Evolutionary conservation across 495 filamentous ascomycete genomes (phyloP).

Genomic region (Hypoxylon lienhwacheense): DNA sequence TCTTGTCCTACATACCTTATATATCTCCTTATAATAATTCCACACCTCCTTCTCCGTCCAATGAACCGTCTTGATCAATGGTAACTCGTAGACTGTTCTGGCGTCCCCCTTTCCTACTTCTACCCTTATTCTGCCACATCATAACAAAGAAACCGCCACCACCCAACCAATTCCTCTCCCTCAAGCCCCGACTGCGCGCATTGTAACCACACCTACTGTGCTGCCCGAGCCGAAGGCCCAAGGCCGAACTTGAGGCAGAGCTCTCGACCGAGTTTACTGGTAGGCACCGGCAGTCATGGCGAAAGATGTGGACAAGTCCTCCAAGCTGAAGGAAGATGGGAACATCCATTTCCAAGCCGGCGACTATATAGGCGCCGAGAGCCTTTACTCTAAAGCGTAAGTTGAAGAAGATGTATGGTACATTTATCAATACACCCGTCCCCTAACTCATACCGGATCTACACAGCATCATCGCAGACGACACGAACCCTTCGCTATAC

Average conservation of each 20-base stretch:
- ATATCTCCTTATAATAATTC: background rate
- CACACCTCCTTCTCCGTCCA: background rate
- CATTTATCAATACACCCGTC: background rate
- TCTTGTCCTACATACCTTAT: background rate
- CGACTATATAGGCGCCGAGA: constrained; percentile 75
- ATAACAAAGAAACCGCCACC: constrained; percentile 9
- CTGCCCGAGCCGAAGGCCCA: constrained; percentile 1
- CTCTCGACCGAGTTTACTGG: background rate
- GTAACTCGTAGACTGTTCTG: background rate
- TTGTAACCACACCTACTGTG: background rate
- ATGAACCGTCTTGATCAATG: background rate
- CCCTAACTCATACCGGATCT: constrained; percentile 5
- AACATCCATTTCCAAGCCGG: constrained; percentile 66
- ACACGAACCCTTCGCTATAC: constrained; percentile 64
- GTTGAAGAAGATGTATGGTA: constrained; percentile 28
- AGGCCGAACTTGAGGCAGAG: background rate
- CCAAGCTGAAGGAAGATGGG: constrained; percentile 59
- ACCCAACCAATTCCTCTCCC: too few species aligned
- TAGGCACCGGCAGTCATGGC: constrained; percentile 16
- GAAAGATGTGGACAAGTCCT: constrained; percentile 34
- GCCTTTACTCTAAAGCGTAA: constrained; percentile 83
- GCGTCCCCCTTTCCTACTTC: constrained; percentile 6
- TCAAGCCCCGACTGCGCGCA: too few species aligned
- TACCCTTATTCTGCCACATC: constrained; percentile 2
- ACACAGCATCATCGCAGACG: constrained; percentile 60